Percentiles rank a stretch among this genome's conserved stretches.
Evolutionary conservation across 179 eudicot species (phyloP).

Genomic region (Heliamphora pulchella): DNA sequence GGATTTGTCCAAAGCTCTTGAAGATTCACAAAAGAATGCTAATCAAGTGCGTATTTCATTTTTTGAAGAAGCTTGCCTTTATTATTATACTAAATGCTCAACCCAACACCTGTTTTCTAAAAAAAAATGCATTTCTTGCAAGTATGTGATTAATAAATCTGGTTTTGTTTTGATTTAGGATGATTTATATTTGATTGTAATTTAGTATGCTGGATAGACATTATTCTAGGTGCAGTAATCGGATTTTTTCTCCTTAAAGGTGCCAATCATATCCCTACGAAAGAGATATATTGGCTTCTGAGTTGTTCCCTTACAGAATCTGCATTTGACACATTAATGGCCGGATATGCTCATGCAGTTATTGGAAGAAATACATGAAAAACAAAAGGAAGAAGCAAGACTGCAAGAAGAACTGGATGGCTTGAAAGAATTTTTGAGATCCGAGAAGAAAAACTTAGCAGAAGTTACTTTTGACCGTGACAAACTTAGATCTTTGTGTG

Average conservation of each 20-base stretch:
- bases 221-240: conserved; percentile 5
- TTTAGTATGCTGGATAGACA: background rate
- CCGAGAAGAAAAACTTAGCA: conserved; percentile 48
- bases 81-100: too few species aligned
- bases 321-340: conserved; percentile 9
- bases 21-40: conserved; percentile 72
- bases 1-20: conserved; percentile 71
- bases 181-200: background rate
- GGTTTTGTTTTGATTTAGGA: background rate
- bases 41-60: conserved; percentile 44
- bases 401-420: conserved; percentile 64
- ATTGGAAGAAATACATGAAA: conserved; percentile 61
- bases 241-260: background rate
- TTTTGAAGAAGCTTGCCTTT: background rate
- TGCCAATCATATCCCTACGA: background rate
- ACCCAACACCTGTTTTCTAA: too few species aligned
- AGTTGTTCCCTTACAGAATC: conserved; percentile 11
- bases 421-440: conserved; percentile 40
- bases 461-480: conserved; percentile 50
- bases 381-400: conserved; percentile 47
- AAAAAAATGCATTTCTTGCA: background rate
- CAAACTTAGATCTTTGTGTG: conserved; percentile 47
- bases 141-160: background rate
- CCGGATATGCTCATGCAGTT: conserved; percentile 41
- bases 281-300: background rate